Base-by-base conservation (phyloP, 306 rosid genomes). In the Fagus sylvatica region DNA sequence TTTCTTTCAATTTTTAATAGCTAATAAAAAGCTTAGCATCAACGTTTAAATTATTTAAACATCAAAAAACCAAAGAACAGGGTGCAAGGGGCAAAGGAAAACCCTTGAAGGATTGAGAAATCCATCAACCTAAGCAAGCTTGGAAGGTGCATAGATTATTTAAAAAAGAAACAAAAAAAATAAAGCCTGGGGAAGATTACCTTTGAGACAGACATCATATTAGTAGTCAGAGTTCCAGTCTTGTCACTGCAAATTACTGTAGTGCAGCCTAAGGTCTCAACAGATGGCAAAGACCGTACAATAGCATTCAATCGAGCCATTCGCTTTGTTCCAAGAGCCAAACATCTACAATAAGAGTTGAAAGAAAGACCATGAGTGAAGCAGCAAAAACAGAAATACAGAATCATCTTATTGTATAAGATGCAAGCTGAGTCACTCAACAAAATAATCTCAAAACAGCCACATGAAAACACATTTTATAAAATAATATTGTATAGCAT, bases 181-280 rank as follows among this genome's bases (percentile, higher is more conserved):
- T n/a, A n/a, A 55, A 19, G 57, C 32, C 66, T 41, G 48, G 59
- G 67, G 73, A 73, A 76, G 53, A 65, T 84, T 78, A 92, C 97
- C 97, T 95, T 95, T 3, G 91, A 88, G 33, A 84, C 98, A 74
- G 98, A 92, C 97, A 95, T 95, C 98, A 92, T 92, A 87, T 95
- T 95, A 70, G 98, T 95, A 33, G 98, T 95, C 79, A 95, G 82
- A 62, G 98, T 95, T 81, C 98, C 98, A 51, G 98, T 95, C 87
- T 95, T 95, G 87, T 95, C 98, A 76, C 98, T 92, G 86, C 98
- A 95, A 74, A 95, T 95, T 78, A 95, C 98, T 51, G 98, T 95
- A 72, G 98, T 95, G 82, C 98, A 95, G 77, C 98, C 98, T 81
- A 95, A 84, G 64, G 98, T 95, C 88, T 95, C 98, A 34, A 95